These are phyloP conservation scores for Alternaria panax DNA, from an alignment of 2,329 filamentous ascomycete genomes.

Conservation along the genomic window DNA sequence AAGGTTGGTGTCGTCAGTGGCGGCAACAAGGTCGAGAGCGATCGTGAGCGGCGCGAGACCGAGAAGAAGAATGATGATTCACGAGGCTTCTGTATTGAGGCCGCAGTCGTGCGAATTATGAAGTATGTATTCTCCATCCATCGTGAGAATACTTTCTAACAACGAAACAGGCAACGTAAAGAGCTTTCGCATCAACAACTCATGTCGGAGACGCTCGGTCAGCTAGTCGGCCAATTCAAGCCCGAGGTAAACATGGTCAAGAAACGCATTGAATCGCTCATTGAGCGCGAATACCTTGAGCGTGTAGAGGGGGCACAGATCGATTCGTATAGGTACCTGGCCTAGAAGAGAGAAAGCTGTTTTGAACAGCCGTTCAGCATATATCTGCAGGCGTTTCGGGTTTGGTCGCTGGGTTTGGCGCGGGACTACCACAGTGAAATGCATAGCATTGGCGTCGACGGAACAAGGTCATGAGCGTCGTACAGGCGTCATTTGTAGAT, in stretches of 20 bases:
- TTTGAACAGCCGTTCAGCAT: conserved; percentile 6
- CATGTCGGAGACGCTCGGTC: conserved; percentile 74
- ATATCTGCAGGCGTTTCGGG: conserved; percentile 1
- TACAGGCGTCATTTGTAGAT: not conserved
- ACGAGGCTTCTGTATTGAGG: conserved; percentile 74
- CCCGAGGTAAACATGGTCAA: conserved; percentile 81
- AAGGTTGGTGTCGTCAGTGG: conserved; percentile 85
- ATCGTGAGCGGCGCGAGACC: conserved; percentile 70
- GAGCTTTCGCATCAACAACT: conserved; percentile 73
- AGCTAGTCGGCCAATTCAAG: conserved; percentile 73
- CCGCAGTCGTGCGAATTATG: conserved; percentile 82
- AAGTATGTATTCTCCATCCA: conserved; percentile 70
- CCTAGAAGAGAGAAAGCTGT: conserved; percentile 54
- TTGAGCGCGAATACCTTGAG: conserved; percentile 79
- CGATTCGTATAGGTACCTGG: conserved; percentile 75
- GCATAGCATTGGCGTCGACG: conserved; percentile 23
- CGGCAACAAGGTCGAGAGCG: conserved; percentile 83
- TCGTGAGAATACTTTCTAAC: conserved; percentile 26
- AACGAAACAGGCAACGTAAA: conserved; percentile 70
- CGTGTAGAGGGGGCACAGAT: conserved; percentile 70
- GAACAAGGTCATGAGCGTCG: not conserved
- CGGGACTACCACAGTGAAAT: conserved; percentile 10
- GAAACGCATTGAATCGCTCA: conserved; percentile 79
- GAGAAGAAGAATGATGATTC: conserved; percentile 79
- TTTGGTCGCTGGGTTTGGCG: not conserved